phyloP scores from a whole-genome alignment of 129 eudicot genomes.

The Artemisia argyi region DNA sequence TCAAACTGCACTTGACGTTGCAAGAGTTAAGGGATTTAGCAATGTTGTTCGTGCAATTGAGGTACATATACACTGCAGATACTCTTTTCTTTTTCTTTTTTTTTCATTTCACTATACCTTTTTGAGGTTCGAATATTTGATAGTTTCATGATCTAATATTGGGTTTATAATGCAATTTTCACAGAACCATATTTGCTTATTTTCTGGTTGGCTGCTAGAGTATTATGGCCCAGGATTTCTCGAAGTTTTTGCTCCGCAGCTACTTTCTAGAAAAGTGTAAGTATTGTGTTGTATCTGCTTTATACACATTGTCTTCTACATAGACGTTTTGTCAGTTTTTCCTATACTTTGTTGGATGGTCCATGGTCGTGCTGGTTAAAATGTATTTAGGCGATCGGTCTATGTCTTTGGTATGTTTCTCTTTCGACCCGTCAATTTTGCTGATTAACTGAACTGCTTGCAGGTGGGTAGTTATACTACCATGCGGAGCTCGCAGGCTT shows the following conservation, averaged over 20 bases:
- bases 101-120: constrained; percentile 6
- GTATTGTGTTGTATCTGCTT: constrained; percentile 17
- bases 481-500: constrained; percentile 78
- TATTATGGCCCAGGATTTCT: constrained; percentile 79
- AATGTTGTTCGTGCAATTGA: constrained; percentile 83
- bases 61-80: constrained; percentile 31
- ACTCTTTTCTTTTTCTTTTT: background rate
- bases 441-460: constrained; percentile 11
- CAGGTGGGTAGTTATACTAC: constrained; percentile 90
- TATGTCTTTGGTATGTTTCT: too few relatives aligned
- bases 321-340: too few relatives aligned
- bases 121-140: background rate
- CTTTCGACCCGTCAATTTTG: background rate
- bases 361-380: too few relatives aligned
- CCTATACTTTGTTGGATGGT: too few relatives aligned
- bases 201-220: constrained; percentile 88
- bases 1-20: constrained; percentile 87
- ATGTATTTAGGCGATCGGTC: too few relatives aligned
- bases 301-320: too few relatives aligned
- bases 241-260: constrained; percentile 67
- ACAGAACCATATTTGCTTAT: constrained; percentile 68
- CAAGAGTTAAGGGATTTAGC: constrained; percentile 69
- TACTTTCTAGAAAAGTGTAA: constrained; percentile 71
- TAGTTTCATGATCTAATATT: background rate
- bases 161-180: constrained; percentile 1